A percentile compares a stretch with the other conserved stretches of the same genome.
These are phyloP conservation scores for Ramaria rubella DNA, from an alignment of 768 basidiomycete genomes.

Conservation along the genomic window DNA sequence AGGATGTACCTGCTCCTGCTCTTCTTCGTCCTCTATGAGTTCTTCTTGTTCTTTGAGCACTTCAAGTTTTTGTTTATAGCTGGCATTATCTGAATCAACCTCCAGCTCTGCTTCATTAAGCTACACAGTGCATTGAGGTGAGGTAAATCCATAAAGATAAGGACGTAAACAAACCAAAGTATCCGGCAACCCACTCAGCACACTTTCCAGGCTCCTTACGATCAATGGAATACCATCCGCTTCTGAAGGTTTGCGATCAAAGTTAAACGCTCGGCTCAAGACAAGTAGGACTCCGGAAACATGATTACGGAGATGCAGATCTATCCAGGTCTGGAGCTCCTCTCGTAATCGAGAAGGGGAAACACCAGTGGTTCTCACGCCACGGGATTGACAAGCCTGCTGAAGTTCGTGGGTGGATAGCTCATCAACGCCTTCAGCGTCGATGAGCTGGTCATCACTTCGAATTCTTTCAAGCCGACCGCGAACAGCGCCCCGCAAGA, in stretches of 20 bases:
- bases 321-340: conserved; percentile 89
- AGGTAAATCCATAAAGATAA: conserved; percentile 3
- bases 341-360: conserved; percentile 85
- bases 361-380: conserved; percentile 81
- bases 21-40: conserved; percentile 97
- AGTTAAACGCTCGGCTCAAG: conserved; percentile 91
- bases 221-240: conserved; percentile 81
- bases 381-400: conserved; percentile 88
- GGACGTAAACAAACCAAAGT: conserved; percentile 61
- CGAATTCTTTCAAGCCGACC: conserved; percentile 75
- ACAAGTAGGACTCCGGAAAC: conserved; percentile 93
- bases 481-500: conserved; percentile 87
- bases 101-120: conserved; percentile 96
- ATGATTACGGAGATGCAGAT: conserved; percentile 80
- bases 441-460: conserved; percentile 89
- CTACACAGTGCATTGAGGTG: conserved; percentile 33
- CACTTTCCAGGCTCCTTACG: conserved; percentile 78
- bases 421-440: conserved; percentile 82
- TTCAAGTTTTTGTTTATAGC: conserved; percentile 97
- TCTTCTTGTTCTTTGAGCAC: conserved; percentile 98
- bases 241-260: conserved; percentile 68
- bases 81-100: conserved; percentile 88
- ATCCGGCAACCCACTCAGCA: conserved; percentile 88
- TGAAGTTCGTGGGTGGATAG: conserved; percentile 90
- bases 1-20: conserved; percentile 70